Evolutionary conservation across 257 asterid species (phyloP).

Genomic region (Capsicum pubescens): DNA sequence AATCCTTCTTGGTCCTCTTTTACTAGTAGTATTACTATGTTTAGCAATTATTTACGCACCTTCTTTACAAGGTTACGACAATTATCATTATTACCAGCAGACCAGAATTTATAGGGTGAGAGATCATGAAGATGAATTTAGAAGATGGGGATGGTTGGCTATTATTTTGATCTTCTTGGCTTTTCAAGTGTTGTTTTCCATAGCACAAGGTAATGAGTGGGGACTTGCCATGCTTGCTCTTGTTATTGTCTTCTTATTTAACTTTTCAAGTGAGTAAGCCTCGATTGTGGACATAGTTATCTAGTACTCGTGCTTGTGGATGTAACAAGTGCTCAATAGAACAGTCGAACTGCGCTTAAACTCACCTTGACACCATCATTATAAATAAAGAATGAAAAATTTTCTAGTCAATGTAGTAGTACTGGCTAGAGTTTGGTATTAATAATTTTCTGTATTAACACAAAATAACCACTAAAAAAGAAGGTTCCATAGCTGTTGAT

Average conservation of each 20-base stretch:
- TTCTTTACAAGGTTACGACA: constrained; percentile 38
- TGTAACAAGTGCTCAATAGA: neutral
- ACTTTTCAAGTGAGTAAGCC: constrained; percentile 2
- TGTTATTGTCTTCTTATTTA: constrained; percentile 29
- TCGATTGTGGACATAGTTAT: neutral
- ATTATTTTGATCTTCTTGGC: constrained; percentile 31
- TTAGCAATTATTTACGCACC: constrained; percentile 47
- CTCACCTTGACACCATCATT: too few species aligned
- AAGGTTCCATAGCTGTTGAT: neutral
- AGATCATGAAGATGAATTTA: constrained; percentile 27
- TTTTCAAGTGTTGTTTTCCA: constrained; percentile 27
- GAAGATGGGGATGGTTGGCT: constrained; percentile 32
- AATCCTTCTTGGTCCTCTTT: constrained; percentile 66
- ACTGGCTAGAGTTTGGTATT: neutral
- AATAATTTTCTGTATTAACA: neutral
- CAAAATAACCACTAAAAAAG: neutral
- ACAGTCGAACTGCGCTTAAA: neutral
- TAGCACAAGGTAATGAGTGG: constrained; percentile 35
- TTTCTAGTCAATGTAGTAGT: neutral
- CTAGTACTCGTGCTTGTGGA: neutral
- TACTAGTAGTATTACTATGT: constrained; percentile 52
- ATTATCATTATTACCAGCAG: constrained; percentile 44
- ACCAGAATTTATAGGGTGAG: constrained; percentile 47
- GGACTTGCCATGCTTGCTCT: constrained; percentile 31
- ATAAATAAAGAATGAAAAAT: neutral